These are phyloP conservation scores for Malassezia cuniculi DNA, from an alignment of 1,284 basidiomycete species.

Conservation along the genomic window DNA sequence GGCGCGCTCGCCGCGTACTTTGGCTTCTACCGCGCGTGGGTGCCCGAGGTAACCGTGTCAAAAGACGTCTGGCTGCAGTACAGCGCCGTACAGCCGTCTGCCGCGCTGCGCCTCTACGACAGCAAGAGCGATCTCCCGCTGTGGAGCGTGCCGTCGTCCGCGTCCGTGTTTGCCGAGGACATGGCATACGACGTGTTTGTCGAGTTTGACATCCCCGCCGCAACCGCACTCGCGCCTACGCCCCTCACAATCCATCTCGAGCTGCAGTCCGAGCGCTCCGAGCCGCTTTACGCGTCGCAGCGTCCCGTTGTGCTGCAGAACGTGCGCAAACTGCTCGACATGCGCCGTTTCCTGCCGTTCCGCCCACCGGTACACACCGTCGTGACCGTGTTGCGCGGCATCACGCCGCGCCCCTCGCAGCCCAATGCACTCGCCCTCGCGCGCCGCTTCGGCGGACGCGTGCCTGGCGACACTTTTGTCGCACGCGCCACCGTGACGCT, in stretches of 20 bases:
- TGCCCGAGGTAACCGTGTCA: conserved; percentile 28
- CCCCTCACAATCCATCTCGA: conserved; percentile 37
- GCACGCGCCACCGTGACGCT: no score
- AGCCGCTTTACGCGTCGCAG: no score
- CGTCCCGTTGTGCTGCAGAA: no score
- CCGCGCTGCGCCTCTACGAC: conserved; percentile 18
- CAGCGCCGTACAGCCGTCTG: conserved; percentile 13
- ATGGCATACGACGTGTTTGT: conserved; percentile 41
- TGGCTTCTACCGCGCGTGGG: conserved; percentile 42
- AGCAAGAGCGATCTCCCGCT: conserved; percentile 10
- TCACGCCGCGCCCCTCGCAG: no score
- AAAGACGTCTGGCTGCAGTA: conserved; percentile 39
- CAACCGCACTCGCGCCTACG: conserved; percentile 34
- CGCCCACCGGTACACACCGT: no score
- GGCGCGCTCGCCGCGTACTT: conserved; percentile 34
- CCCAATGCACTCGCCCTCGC: no score
- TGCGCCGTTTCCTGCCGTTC: no score
- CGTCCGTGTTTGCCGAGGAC: conserved; percentile 28
- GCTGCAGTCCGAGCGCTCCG: conserved; percentile 20
- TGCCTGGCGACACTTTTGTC: no score
- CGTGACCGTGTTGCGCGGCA: no score
- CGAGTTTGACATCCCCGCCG: conserved; percentile 34
- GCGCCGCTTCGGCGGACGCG: no score
- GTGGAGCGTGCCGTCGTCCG: conserved; percentile 13
- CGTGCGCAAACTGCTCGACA: no score